These are phyloP conservation scores for Russula foetens DNA, from an alignment of 768 basidiomycete genomes.

Conservation along the genomic window DNA sequence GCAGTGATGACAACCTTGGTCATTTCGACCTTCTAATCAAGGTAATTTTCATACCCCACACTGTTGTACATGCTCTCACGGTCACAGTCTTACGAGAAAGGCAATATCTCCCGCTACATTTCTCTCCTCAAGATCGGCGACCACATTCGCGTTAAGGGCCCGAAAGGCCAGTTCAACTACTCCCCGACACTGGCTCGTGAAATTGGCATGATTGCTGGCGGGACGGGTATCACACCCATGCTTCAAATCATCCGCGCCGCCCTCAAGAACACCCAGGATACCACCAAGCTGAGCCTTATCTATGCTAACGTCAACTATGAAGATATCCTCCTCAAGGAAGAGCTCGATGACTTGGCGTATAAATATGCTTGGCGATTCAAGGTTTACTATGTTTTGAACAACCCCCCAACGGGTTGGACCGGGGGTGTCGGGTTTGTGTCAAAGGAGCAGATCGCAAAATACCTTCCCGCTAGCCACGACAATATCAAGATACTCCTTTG, in stretches of 20 bases:
- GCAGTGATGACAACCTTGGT: slow-evolving; percentile 86
- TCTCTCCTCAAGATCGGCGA: slow-evolving; percentile 80
- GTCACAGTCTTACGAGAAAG: slow-evolving; percentile 84
- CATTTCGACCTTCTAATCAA: slow-evolving; percentile 97
- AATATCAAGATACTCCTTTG: slow-evolving; percentile 84
- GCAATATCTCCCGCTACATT: slow-evolving; percentile 90
- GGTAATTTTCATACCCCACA: slow-evolving; percentile 35
- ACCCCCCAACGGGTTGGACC: slow-evolving; percentile 79
- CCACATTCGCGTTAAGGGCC: slow-evolving; percentile 85
- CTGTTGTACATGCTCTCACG: neutral
- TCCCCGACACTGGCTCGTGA: slow-evolving; percentile 59
- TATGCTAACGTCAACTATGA: slow-evolving; percentile 94
- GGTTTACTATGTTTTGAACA: slow-evolving; percentile 90
- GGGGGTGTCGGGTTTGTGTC: slow-evolving; percentile 90
- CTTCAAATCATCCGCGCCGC: slow-evolving; percentile 95
- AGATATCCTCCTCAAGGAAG: slow-evolving; percentile 86
- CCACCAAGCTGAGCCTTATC: slow-evolving; percentile 76
- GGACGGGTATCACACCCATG: slow-evolving; percentile 99
- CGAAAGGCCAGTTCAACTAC: slow-evolving; percentile 93
- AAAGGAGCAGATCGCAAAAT: slow-evolving; percentile 81
- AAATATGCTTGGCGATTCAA: slow-evolving; percentile 62
- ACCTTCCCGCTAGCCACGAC: slow-evolving; percentile 57
- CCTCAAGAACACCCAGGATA: slow-evolving; percentile 82
- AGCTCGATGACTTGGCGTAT: slow-evolving; percentile 72
- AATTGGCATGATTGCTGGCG: slow-evolving; percentile 96